phyloP scores from a whole-genome alignment of 2,329 filamentous ascomycete genomes.

The Alternaria brassicae region DNA sequence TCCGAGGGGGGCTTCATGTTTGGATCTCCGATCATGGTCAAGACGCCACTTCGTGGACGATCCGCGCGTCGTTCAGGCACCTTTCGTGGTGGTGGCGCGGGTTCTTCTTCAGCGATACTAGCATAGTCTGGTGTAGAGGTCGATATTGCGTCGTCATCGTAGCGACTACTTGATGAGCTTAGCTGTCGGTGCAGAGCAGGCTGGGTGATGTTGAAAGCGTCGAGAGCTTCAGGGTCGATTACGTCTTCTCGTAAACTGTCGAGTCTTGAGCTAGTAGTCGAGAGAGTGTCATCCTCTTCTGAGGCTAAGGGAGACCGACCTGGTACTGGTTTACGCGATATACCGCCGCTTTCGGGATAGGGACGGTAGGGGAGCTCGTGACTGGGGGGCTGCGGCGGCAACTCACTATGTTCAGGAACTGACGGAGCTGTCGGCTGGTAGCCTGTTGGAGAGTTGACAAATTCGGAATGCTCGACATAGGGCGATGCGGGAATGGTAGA shows the following conservation, averaged over 20 bases:
- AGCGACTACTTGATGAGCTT: constrained; percentile 60
- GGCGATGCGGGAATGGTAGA: constrained; percentile 58
- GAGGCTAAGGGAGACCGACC: constrained; percentile 51
- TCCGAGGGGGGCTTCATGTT: constrained; percentile 52
- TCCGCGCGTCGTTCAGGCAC: constrained; percentile 64
- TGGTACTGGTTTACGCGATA: constrained; percentile 52
- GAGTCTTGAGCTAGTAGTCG: constrained; percentile 53
- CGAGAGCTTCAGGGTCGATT: constrained; percentile 56
- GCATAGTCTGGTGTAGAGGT: constrained; percentile 79
- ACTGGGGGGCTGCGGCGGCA: constrained; percentile 31
- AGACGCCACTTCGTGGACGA: constrained; percentile 76
- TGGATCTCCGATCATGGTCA: constrained; percentile 75
- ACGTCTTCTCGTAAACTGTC: constrained; percentile 54
- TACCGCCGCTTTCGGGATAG: constrained; percentile 35
- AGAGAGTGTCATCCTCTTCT: constrained; percentile 44
- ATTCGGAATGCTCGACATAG: constrained; percentile 50
- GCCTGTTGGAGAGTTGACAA: constrained; percentile 37
- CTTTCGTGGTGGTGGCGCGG: constrained; percentile 45
- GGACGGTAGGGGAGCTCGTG: constrained; percentile 36
- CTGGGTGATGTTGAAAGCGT: constrained; percentile 44
- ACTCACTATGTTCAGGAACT: constrained; percentile 47
- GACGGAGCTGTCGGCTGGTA: constrained; percentile 46
- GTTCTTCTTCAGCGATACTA: constrained; percentile 62
- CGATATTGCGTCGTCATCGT: constrained; percentile 69
- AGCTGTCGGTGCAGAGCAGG: constrained; percentile 38